Evolutionary conservation across 2,329 filamentous ascomycete species (phyloP).

Genomic region (Lachnellula willkommii): DNA sequence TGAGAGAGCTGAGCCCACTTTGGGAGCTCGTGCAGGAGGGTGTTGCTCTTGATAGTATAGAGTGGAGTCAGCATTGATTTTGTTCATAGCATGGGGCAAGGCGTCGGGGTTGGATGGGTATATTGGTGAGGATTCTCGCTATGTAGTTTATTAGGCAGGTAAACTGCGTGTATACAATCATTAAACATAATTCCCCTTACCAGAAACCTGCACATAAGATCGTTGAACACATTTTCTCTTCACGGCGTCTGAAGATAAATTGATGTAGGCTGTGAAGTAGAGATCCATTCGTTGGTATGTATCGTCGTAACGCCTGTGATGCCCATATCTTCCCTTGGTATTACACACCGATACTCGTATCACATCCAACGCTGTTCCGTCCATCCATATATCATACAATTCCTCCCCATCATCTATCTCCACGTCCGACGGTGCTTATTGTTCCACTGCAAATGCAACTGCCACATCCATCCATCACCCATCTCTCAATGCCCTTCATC

Average conservation of each 20-base stretch:
- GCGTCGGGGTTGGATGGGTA: neutral
- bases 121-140: neutral
- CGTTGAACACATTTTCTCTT: too few species aligned
- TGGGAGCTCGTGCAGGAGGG: slow-evolving; percentile 99
- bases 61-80: slow-evolving; percentile 89
- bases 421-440: neutral
- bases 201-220: too few species aligned
- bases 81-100: neutral
- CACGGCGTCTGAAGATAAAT: neutral
- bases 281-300: slow-evolving; percentile 16
- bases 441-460: neutral
- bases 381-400: neutral
- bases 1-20: slow-evolving; percentile 88
- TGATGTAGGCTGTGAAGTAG: slow-evolving; percentile 9
- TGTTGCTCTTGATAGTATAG: slow-evolving; percentile 88
- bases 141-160: neutral
- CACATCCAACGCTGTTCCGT: neutral
- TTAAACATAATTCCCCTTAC: slow-evolving; percentile 2
- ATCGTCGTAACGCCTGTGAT: slow-evolving; percentile 13
- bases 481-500: neutral
- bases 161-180: neutral
- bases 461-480: neutral
- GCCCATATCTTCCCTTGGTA: neutral
- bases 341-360: neutral
- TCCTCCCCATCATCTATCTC: neutral